phyloP scores from a whole-genome alignment of 768 basidiomycete genomes.

The Collybia nuda region DNA sequence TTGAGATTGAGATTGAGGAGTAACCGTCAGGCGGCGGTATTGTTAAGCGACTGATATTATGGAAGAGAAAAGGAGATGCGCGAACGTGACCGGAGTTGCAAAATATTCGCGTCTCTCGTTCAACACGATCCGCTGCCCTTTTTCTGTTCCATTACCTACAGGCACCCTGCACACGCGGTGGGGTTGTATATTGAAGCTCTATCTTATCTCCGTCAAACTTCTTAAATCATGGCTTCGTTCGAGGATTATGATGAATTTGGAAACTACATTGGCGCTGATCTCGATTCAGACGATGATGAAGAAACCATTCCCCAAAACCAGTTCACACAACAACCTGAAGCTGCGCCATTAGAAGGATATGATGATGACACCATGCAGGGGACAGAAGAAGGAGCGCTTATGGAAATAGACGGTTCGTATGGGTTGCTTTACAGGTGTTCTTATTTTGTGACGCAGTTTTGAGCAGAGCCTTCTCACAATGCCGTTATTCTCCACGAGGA shows the following conservation, averaged over 20 bases:
- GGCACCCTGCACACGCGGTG: too few relatives aligned
- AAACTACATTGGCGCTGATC: constrained; percentile 95
- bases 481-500: constrained; percentile 93
- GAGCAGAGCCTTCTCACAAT: constrained; percentile 70
- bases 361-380: constrained; percentile 66
- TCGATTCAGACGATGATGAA: constrained; percentile 85
- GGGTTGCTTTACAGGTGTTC: constrained; percentile 3
- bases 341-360: constrained; percentile 77
- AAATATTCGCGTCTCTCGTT: constrained; percentile 23
- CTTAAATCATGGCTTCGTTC: constrained; percentile 45
- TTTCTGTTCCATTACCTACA: not conserved
- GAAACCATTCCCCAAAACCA: constrained; percentile 49
- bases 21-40: too few relatives aligned
- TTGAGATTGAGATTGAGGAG: not conserved
- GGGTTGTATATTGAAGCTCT: not conserved
- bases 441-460: constrained; percentile 17
- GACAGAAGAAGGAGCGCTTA: constrained; percentile 61
- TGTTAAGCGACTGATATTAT: not conserved
- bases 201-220: not conserved
- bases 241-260: constrained; percentile 95
- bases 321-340: constrained; percentile 34
- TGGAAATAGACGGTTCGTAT: constrained; percentile 78
- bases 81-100: constrained; percentile 28
- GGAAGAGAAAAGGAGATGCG: not conserved
- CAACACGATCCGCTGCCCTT: not conserved